A percentile compares a stretch with the other conserved stretches of the same genome.
phyloP scores from a whole-genome alignment of 352 stramenopile genomes.

The Globisporangium perplexum region DNA sequence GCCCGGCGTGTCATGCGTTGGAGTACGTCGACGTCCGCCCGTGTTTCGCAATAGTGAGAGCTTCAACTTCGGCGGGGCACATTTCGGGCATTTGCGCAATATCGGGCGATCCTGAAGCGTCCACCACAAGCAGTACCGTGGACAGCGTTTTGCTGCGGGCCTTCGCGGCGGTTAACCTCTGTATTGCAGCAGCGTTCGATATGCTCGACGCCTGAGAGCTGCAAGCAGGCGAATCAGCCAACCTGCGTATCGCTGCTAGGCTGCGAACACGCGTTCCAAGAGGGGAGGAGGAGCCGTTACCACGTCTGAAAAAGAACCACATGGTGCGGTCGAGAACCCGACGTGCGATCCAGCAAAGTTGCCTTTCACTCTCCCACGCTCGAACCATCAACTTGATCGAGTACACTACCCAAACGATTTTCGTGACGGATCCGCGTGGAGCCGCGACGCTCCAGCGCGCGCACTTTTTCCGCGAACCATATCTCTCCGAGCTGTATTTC shows the following conservation, averaged over 20 bases:
- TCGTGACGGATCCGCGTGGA: constrained; percentile 55
- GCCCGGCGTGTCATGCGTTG: background rate
- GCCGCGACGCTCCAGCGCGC: constrained; percentile 1
- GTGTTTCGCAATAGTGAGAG: constrained; percentile 4
- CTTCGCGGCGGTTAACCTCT: too few species aligned
- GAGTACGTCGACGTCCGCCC: too few species aligned
- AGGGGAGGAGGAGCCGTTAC: constrained; percentile 6
- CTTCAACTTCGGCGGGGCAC: constrained; percentile 5
- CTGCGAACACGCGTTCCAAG: too few species aligned
- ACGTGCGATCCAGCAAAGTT: constrained; percentile 2
- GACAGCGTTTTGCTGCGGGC: too few species aligned
- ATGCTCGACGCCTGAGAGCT: too few species aligned
- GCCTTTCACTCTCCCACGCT: too few species aligned
- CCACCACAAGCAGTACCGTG: background rate
- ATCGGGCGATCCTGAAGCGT: constrained; percentile 12
- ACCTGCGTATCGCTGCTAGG: too few species aligned
- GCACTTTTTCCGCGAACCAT: background rate
- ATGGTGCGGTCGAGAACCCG: constrained; percentile 1
- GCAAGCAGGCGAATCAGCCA: too few species aligned
- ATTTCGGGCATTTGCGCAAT: background rate
- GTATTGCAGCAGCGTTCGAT: background rate
- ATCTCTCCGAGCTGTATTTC: background rate
- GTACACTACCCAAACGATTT: constrained; percentile 18
- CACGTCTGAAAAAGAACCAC: constrained; percentile 13
- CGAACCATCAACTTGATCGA: too few species aligned